Base-by-base conservation (phyloP, 2,329 filamentous ascomycete species). In the Fusarium nanum region DNA sequence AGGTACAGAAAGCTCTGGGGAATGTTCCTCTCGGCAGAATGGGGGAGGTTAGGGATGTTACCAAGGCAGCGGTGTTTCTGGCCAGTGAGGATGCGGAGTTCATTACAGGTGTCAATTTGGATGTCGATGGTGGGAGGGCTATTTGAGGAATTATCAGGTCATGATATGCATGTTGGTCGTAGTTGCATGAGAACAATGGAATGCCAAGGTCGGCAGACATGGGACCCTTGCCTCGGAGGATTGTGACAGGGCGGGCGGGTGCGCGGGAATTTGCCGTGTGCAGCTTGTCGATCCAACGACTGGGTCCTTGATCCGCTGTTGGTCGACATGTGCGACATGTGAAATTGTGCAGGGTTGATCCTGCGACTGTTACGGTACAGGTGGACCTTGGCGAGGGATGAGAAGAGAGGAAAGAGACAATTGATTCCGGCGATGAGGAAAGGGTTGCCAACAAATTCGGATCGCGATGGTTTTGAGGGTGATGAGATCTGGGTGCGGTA, bases 81-180 rank as follows among this genome's bases (percentile, higher is more conserved):
- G 90, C 89, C 3, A 92, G 89, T 63, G 89, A 93, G 28, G 92
- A 93, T 75, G 89, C 89, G 1, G 84, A 82, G 5, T 93, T 93
- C 73, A 87, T 94, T 67, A 93, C 91, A 0, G 92, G 91, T 1
- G 84, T 90, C n/a, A 90, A 91, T 67, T 81, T 93, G 66, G 87
- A 92, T 56, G 76, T 78, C 9, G 76, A 78, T 41, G 75, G 77
- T 7, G 77, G 75, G 1, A 62, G 55, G 4, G 45, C 60, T 1
- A 67, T 61, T 13, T 70, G 13, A 11, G 6, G 3, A 10, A 44
- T 44, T 44, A 22, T 16, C 41, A 44, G 41, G 13, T 23, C 22
- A n/a, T 27, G 9, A 28, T 14, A 40, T 52, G 32, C 32, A 52
- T 52, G 32, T 52, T 52, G 32, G 49, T 52, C 14, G 22, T 13